Base-by-base conservation (phyloP, 1,284 basidiomycete genomes). In the Inonotus obliquus region DNA sequence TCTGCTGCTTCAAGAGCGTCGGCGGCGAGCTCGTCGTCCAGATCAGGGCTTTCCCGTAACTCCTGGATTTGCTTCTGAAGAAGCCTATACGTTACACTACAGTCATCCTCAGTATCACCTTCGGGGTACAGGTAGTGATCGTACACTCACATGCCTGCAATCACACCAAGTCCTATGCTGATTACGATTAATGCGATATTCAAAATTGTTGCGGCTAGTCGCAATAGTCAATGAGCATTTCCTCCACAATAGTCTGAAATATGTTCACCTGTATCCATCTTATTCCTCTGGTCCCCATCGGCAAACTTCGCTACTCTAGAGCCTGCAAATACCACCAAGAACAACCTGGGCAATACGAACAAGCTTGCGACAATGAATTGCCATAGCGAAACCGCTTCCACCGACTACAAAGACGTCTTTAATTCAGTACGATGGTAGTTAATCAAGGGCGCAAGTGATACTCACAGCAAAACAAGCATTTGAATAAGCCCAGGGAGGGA, bases 401-500 rank as follows among this genome's bases (percentile, higher is more conserved):
- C 89, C 21, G 86, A 89, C 86, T 91, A n/a, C n/a, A n/a, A n/a
- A 49, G 51, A 29, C 11, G 23, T 4, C 27, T 10, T 5, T 19
- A 25, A 49, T 11, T 27, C 19, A 25, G 48, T 13, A 45, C 14
- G 41, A n/a, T 17, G 5, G 41, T 4, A 45, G 14, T 17, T n/a
- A 39, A 29, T 54, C 35, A 54, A 62, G 54, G 27, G 32, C 4
- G n/a, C 54, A 38, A n/a, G 51, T n/a, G 23, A 25, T 2, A 76
- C 86, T 75, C 65, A 89, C 89, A 41, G 90, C 86, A 69, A 93
- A 91, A 13, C 92, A 75, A 0, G 85, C 77, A 66, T 92, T 93
- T 14, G 87, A 84, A 69, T 92, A 93, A 0, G 87, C 86, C 89
- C 89, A 88, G 19, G 91, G 90, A 58, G 91, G 90, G 69, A 94